These are phyloP conservation scores for Colletotrichum liaoningense DNA, from an alignment of 2,329 filamentous ascomycete genomes.

Conservation along the genomic window DNA sequence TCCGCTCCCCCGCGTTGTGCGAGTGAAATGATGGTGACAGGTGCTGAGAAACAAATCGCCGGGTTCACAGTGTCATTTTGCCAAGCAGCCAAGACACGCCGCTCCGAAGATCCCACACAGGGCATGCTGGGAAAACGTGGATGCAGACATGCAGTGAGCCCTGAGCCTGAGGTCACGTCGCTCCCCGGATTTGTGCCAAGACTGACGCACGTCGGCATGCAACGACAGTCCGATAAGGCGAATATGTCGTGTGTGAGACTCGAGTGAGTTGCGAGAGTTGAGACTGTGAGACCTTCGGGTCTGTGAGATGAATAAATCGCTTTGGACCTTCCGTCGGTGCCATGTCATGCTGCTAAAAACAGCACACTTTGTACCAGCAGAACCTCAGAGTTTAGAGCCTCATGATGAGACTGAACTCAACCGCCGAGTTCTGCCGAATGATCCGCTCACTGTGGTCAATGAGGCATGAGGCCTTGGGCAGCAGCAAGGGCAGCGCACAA, in stretches of 20 bases:
- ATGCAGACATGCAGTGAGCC: neutral
- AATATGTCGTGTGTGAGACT: neutral
- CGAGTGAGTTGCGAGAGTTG: neutral
- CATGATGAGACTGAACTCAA: neutral
- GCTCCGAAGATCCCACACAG: neutral
- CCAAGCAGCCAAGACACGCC: neutral
- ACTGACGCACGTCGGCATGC: neutral
- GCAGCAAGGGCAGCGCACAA: neutral
- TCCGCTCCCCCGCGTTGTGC: too few species aligned
- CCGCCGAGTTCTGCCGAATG: neutral
- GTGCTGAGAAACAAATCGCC: neutral
- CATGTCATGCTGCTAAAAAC: neutral
- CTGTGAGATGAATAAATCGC: neutral
- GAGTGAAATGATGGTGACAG: neutral
- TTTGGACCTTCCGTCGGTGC: neutral
- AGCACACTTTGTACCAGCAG: neutral
- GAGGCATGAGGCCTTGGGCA: too few species aligned
- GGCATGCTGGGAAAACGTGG: neutral
- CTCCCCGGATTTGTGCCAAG: neutral
- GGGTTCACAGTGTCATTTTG: neutral
- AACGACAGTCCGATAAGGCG: neutral
- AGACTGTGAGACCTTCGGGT: neutral
- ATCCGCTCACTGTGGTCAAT: neutral
- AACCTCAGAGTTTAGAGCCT: neutral
- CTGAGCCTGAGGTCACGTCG: neutral